Evolutionary conservation across 306 rosid genomes (phyloP).

Genomic region (Rosa rugosa): DNA sequence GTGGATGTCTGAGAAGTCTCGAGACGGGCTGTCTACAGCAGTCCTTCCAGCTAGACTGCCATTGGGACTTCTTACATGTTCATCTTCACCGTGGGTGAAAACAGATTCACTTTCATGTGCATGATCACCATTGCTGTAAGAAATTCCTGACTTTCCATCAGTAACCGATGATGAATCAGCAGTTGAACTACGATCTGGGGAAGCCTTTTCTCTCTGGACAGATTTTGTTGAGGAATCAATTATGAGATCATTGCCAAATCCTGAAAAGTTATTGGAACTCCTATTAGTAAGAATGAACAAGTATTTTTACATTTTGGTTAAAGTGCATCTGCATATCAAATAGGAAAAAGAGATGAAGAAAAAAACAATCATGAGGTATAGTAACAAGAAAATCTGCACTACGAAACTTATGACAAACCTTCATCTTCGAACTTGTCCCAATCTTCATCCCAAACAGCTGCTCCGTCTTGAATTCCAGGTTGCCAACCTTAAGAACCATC

Average conservation of each 20-base stretch:
- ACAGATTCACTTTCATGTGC: conserved; percentile 60
- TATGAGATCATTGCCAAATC: conserved; percentile 76
- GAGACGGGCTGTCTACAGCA: conserved; percentile 61
- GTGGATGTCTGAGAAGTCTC: conserved; percentile 49
- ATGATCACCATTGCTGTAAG: conserved; percentile 42
- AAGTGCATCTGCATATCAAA: conserved; percentile 2
- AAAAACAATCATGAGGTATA: neutral
- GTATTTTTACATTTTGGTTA: neutral
- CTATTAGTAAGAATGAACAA: conserved; percentile 5
- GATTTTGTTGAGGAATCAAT: conserved; percentile 44
- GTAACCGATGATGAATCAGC: conserved; percentile 48
- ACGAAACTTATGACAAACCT: conserved; percentile 46
- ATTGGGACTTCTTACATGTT: conserved; percentile 60
- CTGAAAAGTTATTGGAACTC: conserved; percentile 37
- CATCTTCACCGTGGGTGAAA: conserved; percentile 65
- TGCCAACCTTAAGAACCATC: conserved; percentile 74
- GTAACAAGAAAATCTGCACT: neutral
- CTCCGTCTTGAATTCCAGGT: conserved; percentile 78
- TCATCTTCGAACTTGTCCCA: conserved; percentile 99
- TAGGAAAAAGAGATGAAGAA: neutral
- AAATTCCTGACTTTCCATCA: conserved; percentile 46
- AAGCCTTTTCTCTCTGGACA: conserved; percentile 46
- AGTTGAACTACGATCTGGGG: conserved; percentile 48
- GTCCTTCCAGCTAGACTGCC: conserved; percentile 71
- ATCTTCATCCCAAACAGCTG: conserved; percentile 96